A percentile compares a stretch with the other conserved stretches of the same genome.
Conservation (phyloP, 2,329 filamentous ascomycete species). For the Trematosphaeria pertusa region DNA sequence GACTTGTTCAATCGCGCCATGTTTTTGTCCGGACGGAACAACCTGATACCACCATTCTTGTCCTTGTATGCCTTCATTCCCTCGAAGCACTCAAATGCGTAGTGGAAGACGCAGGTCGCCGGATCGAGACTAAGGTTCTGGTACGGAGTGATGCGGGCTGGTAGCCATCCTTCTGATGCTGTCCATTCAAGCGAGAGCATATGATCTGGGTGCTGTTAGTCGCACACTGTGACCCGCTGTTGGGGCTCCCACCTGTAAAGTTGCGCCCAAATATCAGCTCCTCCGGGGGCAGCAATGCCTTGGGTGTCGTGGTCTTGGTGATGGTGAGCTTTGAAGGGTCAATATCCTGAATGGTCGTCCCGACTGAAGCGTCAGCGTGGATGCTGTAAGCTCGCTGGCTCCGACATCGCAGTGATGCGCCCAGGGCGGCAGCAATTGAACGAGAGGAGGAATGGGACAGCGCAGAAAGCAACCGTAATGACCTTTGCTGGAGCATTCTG, state of each 20-base stretch:
- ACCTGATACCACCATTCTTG: conserved; percentile 74
- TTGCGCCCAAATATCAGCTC: conserved; percentile 88
- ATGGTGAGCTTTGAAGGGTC: conserved; percentile 80
- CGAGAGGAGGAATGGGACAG: conserved; percentile 36
- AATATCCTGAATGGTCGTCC: conserved; percentile 68
- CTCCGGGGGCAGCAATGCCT: conserved; percentile 74
- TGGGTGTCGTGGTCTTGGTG: conserved; percentile 77
- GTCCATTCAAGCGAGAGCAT: conserved; percentile 98
- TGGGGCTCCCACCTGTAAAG: conserved; percentile 75
- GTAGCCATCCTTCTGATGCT: conserved; percentile 79
- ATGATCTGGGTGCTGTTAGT: conserved; percentile 72
- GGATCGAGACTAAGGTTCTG: conserved; percentile 97
- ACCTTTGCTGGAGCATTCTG: conserved; percentile 48
- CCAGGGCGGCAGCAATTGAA: conserved; percentile 42
- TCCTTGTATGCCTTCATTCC: conserved; percentile 99
- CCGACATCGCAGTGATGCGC: conserved; percentile 54
- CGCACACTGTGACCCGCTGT: conserved; percentile 4
- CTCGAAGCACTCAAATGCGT: conserved; percentile 97
- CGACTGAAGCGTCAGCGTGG: conserved; percentile 54
- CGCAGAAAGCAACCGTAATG: conserved; percentile 42
- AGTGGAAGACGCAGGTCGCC: conserved; percentile 96
- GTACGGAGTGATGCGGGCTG: conserved; percentile 87
- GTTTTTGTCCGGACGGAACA: conserved; percentile 96
- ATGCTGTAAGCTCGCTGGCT: conserved; percentile 56
- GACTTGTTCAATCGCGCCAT: conserved; percentile 96